Conservation (phyloP, 2,329 filamentous ascomycete genomes). For the Phaeosphaeria sp. region DNA sequence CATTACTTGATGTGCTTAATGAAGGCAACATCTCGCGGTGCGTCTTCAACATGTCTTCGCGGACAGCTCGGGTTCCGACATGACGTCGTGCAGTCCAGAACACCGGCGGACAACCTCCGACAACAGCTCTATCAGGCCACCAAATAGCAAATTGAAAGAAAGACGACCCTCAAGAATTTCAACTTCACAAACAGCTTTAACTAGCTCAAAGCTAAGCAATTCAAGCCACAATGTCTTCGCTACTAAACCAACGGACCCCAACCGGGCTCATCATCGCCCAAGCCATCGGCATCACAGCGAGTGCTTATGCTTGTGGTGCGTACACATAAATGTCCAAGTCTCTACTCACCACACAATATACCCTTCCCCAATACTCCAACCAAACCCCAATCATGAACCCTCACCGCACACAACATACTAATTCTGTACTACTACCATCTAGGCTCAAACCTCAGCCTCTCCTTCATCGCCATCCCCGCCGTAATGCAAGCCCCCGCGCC, state of each 20-base stretch:
- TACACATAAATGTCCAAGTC: no score
- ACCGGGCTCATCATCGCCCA: constrained; percentile 56
- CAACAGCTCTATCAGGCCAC: not conserved
- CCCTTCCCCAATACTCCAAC: no score
- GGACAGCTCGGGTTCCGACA: not conserved
- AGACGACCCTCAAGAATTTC: not conserved
- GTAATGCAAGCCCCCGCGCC: constrained; percentile 63
- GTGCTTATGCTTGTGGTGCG: constrained; percentile 55
- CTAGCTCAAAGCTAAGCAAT: no score
- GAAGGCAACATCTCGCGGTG: not conserved
- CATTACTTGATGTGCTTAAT: not conserved
- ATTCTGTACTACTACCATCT: no score
- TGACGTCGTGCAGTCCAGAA: not conserved
- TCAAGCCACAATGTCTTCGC: constrained; percentile 23
- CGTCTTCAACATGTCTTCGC: not conserved
- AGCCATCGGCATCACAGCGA: constrained; percentile 59
- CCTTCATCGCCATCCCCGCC: constrained; percentile 57
- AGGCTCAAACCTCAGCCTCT: constrained; percentile 49
- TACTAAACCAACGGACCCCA: constrained; percentile 32
- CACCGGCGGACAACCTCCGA: not conserved
- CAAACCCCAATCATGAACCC: no score
- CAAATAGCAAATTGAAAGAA: not conserved
- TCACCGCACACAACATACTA: no score
- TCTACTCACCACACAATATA: no score
- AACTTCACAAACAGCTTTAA: no score